phyloP scores from a whole-genome alignment of 805 yeast genomes.

The Sugiyamaella lignohabitans region DNA sequence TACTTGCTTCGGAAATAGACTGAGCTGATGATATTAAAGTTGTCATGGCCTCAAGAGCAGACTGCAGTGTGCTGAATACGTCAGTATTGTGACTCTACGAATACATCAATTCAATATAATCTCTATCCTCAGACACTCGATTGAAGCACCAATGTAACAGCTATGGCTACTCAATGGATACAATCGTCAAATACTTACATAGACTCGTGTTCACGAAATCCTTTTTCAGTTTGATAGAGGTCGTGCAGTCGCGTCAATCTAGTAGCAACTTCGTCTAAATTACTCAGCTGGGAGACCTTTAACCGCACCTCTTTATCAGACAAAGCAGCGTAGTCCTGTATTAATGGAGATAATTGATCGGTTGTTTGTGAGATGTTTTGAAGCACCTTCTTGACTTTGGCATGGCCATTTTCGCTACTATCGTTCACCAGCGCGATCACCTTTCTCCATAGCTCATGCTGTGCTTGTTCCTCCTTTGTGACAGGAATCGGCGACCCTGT shows the following conservation, averaged over 20 bases:
- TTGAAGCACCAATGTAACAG: no score
- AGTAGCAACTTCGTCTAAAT: conserved; percentile 5
- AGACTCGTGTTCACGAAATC: conserved; percentile 5
- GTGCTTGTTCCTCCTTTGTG: neutral
- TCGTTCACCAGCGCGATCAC: neutral
- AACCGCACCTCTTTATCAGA: neutral
- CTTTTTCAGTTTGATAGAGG: conserved; percentile 5
- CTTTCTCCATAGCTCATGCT: conserved; percentile 6
- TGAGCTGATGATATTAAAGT: conserved; percentile 2
- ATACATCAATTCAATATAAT: neutral
- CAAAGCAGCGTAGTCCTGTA: neutral
- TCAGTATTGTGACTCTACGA: neutral
- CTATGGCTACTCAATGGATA: no score
- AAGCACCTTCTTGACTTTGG: conserved; percentile 6
- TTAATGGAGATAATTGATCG: conserved; percentile 2
- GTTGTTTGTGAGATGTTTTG: conserved; percentile 3
- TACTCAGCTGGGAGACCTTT: neutral
- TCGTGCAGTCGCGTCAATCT: conserved; percentile 3
- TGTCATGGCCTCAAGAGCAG: conserved; percentile 8
- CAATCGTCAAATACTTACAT: no score
- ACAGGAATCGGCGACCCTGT: conserved; percentile 10
- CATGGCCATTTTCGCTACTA: conserved; percentile 7
- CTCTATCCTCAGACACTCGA: no score
- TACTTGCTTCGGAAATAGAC: conserved; percentile 2
- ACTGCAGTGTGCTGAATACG: conserved; percentile 6